Evolutionary conservation across 345 rosid genomes (phyloP).

Genomic region (Eucalyptus microcorys): DNA sequence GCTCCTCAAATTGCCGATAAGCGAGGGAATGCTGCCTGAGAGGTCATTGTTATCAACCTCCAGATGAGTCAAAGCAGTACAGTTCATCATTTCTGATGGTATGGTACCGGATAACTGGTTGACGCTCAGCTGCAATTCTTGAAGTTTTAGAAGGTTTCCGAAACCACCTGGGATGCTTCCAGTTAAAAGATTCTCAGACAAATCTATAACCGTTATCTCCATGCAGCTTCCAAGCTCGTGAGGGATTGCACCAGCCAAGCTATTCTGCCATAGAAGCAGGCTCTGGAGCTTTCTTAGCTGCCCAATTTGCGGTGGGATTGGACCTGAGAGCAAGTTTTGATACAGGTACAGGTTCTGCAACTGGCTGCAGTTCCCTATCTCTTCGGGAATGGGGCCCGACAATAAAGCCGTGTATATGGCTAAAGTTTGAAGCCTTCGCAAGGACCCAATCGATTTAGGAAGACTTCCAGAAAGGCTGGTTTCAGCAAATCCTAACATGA

Average conservation of each 20-base stretch:
- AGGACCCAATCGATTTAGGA: conserved; percentile 26
- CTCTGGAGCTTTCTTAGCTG: conserved; percentile 25
- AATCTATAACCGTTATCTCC: conserved; percentile 25
- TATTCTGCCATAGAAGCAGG: conserved; percentile 23
- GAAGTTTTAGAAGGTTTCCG: conserved; percentile 23
- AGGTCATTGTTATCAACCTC: conserved; percentile 73
- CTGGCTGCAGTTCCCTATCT: conserved; percentile 31
- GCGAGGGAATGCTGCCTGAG: conserved; percentile 66
- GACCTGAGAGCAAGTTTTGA: conserved; percentile 29
- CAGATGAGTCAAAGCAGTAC: conserved; percentile 23
- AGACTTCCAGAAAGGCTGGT: conserved; percentile 31
- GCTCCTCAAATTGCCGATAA: conserved; percentile 51
- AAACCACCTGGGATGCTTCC: conserved; percentile 24
- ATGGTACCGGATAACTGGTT: conserved; percentile 25
- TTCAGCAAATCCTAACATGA: conserved; percentile 30
- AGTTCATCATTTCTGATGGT: conserved; percentile 22
- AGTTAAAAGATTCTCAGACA: conserved; percentile 26
- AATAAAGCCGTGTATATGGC: conserved; percentile 22
- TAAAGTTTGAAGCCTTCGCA: conserved; percentile 19
- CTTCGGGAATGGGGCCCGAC: conserved; percentile 28
- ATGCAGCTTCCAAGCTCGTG: conserved; percentile 27
- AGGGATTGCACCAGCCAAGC: conserved; percentile 27
- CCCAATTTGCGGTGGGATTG: conserved; percentile 22
- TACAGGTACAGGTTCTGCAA: conserved; percentile 29
- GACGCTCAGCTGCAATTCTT: conserved; percentile 30